A percentile compares a stretch with the other conserved stretches of the same genome.
Conservation (phyloP, 2,329 filamentous ascomycete species). For the Eutypa lata region DNA sequence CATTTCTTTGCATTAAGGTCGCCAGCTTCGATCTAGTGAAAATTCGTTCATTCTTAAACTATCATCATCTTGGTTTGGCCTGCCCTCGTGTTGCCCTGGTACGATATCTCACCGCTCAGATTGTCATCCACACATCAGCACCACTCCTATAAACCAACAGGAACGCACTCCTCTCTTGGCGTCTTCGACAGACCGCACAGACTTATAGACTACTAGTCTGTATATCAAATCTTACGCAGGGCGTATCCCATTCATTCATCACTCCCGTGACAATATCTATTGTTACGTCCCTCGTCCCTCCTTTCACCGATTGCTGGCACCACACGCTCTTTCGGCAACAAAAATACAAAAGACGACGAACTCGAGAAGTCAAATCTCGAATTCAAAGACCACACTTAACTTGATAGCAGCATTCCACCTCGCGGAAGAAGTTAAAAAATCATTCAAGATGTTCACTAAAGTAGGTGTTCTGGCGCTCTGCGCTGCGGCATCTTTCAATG, state of each 20-base stretch:
- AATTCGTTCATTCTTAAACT: conserved; percentile 3
- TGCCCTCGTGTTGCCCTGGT: conserved; percentile 13
- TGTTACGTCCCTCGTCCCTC: conserved; percentile 17
- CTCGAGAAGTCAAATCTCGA: not conserved
- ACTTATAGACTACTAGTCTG: conserved; percentile 9
- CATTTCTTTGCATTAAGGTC: conserved; percentile 26
- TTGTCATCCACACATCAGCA: conserved; percentile 2
- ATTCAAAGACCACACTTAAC: not conserved
- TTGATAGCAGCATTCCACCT: not conserved
- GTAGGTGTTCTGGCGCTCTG: conserved; percentile 26
- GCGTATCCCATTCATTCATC: conserved; percentile 23
- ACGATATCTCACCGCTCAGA: conserved; percentile 17
- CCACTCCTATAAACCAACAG: conserved; percentile 10
- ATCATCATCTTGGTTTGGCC: conserved; percentile 12
- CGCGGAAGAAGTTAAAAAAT: conserved; percentile 2
- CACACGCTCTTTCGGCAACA: conserved; percentile 22
- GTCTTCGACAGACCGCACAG: conserved; percentile 29
- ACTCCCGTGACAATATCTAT: conserved; percentile 15
- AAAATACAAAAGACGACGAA: conserved; percentile 7
- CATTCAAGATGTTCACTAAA: conserved; percentile 27
- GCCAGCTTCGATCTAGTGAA: conserved; percentile 25
- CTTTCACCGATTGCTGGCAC: conserved; percentile 26
- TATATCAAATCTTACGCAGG: conserved; percentile 17
- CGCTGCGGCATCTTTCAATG: conserved; percentile 25
- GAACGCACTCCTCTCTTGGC: conserved; percentile 22